These are phyloP conservation scores for Saccharomycopsis fibuligera DNA, from an alignment of 805 yeast genomes.

Conservation along the genomic window DNA sequence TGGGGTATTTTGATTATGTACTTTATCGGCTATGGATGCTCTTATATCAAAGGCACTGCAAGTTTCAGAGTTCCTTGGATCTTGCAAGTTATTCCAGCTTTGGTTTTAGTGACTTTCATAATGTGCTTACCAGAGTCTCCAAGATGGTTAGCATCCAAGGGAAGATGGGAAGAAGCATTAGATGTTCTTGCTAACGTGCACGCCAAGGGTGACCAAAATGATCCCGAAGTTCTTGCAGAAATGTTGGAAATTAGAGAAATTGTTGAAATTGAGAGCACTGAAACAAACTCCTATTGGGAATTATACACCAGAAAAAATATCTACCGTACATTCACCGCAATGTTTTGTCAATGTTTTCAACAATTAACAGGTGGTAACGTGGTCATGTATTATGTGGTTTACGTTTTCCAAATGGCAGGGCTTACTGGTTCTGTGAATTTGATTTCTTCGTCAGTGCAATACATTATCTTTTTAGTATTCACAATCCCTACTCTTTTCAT, in stretches of 20 bases:
- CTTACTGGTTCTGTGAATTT: slow-evolving; percentile 56
- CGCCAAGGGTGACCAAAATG: not conserved
- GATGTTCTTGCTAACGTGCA: slow-evolving; percentile 13
- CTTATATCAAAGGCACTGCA: slow-evolving; percentile 35
- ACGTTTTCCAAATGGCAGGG: slow-evolving; percentile 56
- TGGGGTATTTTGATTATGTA: slow-evolving; percentile 71
- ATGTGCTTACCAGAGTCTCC: slow-evolving; percentile 45
- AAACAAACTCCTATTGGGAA: slow-evolving; percentile 26
- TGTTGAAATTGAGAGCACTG: not conserved
- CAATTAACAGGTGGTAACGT: slow-evolving; percentile 69
- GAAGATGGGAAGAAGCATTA: slow-evolving; percentile 9
- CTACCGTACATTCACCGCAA: slow-evolving; percentile 52
- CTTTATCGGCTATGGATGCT: slow-evolving; percentile 69
- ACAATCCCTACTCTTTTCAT: slow-evolving; percentile 51
- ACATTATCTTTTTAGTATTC: too few species aligned
- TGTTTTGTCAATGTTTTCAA: slow-evolving; percentile 62
- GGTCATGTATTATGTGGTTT: slow-evolving; percentile 58
- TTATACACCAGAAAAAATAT: slow-evolving; percentile 54
- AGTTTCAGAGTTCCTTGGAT: slow-evolving; percentile 75
- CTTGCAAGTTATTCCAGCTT: slow-evolving; percentile 53
- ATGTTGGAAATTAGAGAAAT: slow-evolving; percentile 1
- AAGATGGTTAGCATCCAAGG: slow-evolving; percentile 43
- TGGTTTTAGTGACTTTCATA: slow-evolving; percentile 25
- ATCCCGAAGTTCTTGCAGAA: slow-evolving; percentile 13
- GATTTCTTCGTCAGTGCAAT: slow-evolving; percentile 45